Base-by-base conservation (phyloP, 495 filamentous ascomycete genomes). In the Podospora comata region DNA sequence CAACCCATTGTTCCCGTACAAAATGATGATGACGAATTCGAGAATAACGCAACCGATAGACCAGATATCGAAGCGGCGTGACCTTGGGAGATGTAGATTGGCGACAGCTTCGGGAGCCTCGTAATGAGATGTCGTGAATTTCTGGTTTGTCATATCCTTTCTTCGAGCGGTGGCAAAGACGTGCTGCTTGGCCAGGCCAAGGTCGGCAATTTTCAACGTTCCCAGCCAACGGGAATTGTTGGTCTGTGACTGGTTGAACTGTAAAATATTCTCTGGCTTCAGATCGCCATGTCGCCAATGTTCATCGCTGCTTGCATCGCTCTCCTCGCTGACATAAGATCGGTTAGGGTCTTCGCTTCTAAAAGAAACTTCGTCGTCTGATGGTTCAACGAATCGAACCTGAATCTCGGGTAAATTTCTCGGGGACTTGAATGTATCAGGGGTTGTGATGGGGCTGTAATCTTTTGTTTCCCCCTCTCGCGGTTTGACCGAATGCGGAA, bases 11-110 rank as follows among this genome's bases (percentile, higher is more conserved):
- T 60, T 18, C 2, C 76, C 77, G 59, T 78, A 73, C 5, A 80
- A 70, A n/a, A 79, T 26, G 76, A 78, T 79, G n/a, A 79, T 68
- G 13, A 79, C 58, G 53, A 77, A 69, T 62, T 81, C 79, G 9
- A 81, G 56, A 11, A 58, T 71, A 19, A 79, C 72, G 65, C 79
- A 81, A 5, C 79, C 79, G 62, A 81, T 76, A n/a, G 78, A 74
- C 78, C 78, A 80, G 1, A 79, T 76, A 64, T 81, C 79, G 34
- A 78, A 79, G 0, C 73, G 72, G 0, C 76, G 75, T 13, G 72
- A 75, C 5, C 65, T 19, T 2, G 57, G 34, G 15, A 70, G 16
- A 71, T 70, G 13, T 2, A 20, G 19, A 13, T 59, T 59, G 1
- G 30, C 67, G 18, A 16, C 6, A n/a, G 68, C 65, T 57, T 78